Evolutionary conservation across 352 stramenopile genomes (phyloP), one percentile per base, ranked within the genome.

Genomic region (Globisporangium carolinianum): DNA sequence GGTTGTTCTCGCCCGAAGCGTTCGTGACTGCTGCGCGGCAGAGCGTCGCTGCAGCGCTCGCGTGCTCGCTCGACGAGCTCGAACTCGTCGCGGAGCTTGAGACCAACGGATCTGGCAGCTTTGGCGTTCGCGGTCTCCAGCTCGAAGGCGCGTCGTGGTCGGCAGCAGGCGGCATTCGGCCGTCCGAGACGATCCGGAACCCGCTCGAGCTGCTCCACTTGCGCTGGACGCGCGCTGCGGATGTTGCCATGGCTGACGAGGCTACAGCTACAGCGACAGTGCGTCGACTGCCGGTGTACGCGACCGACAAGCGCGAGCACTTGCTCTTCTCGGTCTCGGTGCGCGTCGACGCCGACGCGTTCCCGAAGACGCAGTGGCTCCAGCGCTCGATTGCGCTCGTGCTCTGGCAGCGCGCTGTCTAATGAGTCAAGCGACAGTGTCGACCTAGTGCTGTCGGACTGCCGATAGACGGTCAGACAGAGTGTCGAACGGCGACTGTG

Each of bases 21-120:
- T 97, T 97, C 46, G 75, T 98, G 47, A 98, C 90, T 5, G 91
- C 92, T 5, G 95, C 81, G 5, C 76, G 94, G 4, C 94, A 98
- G 76, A 83, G 85, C 37, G 88, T 92, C 43, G 92, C 94, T 4
- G 73, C 87, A 0, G 62, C 76, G 36, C 72, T 87, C 47, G 61
- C 71, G 9, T 97, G 89, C 60, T 95, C 89, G 24, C 71, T 97
- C 36, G 91, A 97, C 48, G 83, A 96, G 54, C 67, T 97, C 18
- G 74, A 79, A 47, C 71, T 97, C 35, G 73, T 92, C 18, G 83
- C 91, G 0, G 74, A 88, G 53, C 71, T 96, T 46, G 58, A 71
- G 7, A 67, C 68, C 10, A 59, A 72, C 11, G 61, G 67, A 11
- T 60, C 66, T 39, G 76, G 78, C 14, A 71, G 55, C 49, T 89